phyloP scores from a whole-genome alignment of 345 rosid genomes.

The Salix viminalis region DNA sequence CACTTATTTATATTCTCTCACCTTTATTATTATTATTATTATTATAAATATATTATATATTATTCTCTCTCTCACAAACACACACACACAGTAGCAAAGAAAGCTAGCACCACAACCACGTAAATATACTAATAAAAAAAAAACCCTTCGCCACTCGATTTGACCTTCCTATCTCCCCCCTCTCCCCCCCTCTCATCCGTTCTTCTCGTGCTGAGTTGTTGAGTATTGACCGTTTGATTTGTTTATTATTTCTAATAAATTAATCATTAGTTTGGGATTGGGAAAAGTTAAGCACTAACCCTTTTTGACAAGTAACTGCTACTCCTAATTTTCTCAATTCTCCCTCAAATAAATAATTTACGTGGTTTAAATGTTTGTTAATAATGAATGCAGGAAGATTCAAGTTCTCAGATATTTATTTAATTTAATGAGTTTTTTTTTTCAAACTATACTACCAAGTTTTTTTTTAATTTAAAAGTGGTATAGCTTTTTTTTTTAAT shows the following conservation, averaged over 20 bases:
- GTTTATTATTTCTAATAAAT: too few relatives aligned
- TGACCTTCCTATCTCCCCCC: slow-evolving; percentile 20
- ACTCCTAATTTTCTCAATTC: background rate
- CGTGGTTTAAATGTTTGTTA: too few relatives aligned
- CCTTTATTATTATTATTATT: background rate
- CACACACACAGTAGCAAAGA: background rate
- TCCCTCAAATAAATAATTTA: too few relatives aligned
- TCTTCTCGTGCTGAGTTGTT: too few relatives aligned
- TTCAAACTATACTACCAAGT: too few relatives aligned
- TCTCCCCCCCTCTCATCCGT: background rate
- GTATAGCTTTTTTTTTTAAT: too few relatives aligned
- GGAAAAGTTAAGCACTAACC: background rate
- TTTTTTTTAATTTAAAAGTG: too few relatives aligned
- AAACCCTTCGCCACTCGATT: slow-evolving; percentile 43
- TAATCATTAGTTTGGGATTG: background rate
- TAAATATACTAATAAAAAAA: slow-evolving; percentile 7
- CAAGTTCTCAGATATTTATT: too few relatives aligned
- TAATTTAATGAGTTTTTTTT: too few relatives aligned
- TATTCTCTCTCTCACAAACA: background rate
- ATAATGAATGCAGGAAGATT: too few relatives aligned
- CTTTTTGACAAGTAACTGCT: background rate
- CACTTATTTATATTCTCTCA: background rate
- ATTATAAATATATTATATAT: background rate
- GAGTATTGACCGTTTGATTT: background rate
- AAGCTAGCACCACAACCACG: slow-evolving; percentile 32